These are phyloP conservation scores for Prunus mira DNA, from an alignment of 306 rosid genomes.

Conservation along the genomic window DNA sequence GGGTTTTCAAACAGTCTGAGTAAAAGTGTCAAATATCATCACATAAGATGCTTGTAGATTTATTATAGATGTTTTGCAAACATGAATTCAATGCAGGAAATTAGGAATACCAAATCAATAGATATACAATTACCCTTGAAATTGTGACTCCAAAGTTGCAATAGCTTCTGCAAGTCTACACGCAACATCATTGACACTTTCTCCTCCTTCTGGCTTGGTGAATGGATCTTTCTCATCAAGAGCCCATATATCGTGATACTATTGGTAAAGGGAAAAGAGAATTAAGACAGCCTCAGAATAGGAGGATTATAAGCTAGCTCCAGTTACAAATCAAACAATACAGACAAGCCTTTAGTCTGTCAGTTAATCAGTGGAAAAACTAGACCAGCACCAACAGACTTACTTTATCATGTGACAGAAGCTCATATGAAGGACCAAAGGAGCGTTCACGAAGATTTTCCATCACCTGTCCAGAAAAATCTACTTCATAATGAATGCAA, in stretches of 20 bases:
- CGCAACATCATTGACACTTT: slow-evolving; percentile 85
- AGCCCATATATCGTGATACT: slow-evolving; percentile 78
- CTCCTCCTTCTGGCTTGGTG: slow-evolving; percentile 79
- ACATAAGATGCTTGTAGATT: not conserved
- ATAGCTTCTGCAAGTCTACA: slow-evolving; percentile 61
- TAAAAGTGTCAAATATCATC: not conserved
- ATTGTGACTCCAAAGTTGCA: slow-evolving; percentile 54
- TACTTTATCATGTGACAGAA: slow-evolving; percentile 80
- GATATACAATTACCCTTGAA: slow-evolving; percentile 53
- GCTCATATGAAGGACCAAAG: slow-evolving; percentile 87
- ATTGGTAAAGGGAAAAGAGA: slow-evolving; percentile 13
- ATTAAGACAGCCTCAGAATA: slow-evolving; percentile 12
- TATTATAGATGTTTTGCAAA: not conserved
- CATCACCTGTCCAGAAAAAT: slow-evolving; percentile 40
- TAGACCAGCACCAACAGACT: slow-evolving; percentile 9
- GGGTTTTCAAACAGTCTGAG: not conserved
- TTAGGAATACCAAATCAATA: not conserved
- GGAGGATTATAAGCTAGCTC: slow-evolving; percentile 2
- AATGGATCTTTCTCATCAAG: slow-evolving; percentile 73
- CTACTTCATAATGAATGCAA: not conserved
- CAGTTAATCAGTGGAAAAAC: not conserved
- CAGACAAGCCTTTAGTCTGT: not conserved
- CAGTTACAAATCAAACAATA: not conserved
- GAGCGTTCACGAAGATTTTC: slow-evolving; percentile 72
- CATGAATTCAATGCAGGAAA: not conserved